Evolutionary conservation across 352 stramenopile species (phyloP), one percentile per base, ranked within the genome.

Genomic region (Globisporangium apiculatum): DNA sequence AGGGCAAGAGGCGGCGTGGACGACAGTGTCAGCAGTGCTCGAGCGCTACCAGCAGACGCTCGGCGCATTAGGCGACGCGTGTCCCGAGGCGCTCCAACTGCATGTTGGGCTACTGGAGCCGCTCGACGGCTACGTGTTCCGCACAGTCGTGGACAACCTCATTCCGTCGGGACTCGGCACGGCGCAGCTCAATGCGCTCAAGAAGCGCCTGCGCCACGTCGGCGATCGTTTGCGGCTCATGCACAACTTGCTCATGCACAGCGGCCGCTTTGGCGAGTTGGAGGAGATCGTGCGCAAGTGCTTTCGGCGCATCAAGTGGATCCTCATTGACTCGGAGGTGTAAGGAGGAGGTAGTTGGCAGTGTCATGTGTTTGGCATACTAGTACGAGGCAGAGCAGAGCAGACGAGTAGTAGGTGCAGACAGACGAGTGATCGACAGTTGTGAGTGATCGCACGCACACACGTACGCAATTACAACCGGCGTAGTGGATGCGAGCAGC

Each of bases 231-330:
- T 96, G 14, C 79, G 86, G 43, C 68, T 95, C 53, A 93, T 94
- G 77, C 84, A 93, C 66, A 96, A 95, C 71, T 67, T 94, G 66
- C 78, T 96, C 61, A 93, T 94, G 79, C 87, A 92, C 71, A 91
- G 80, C 51, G 82, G 83, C 36, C 83, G 87, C 45, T 94, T 81
- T 63, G 80, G 83, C 36, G 69, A 89, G 46, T 65, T 96, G 40
- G 83, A 94, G 58, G 84, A 95, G 60, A 93, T 96, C 51, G 85
- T 96, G 53, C 86, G 87, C 43, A 96, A 96, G 69, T 94, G 83
- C 75, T 96, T 94, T 72, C 83, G 83, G 58, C 86, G 87, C 61
- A 93, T 96, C 69, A 95, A 94, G 69, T 96, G 87, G 85, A 96
- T 96, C 69, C 73, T 96, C 37, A 93, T 93, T 61, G 87, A 96